These are phyloP conservation scores for Caulochytrium protostelioides DNA, from an alignment of 371 early-diverging fungal species.

Conservation along the genomic window DNA sequence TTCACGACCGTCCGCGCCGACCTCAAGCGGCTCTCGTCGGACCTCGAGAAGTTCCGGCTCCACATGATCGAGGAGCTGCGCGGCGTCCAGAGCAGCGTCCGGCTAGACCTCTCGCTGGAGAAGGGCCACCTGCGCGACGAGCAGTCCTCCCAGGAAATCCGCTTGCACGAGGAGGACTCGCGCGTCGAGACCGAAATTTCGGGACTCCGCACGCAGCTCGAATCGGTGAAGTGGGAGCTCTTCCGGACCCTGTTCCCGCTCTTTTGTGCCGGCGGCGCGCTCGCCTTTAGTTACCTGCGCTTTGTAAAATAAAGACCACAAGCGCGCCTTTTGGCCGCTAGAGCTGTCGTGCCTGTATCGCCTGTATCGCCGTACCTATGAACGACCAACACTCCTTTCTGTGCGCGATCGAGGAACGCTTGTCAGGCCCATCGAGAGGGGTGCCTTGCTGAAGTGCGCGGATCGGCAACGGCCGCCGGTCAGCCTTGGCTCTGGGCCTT, in stretches of 20 bases:
- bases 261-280: conserved; percentile 18
- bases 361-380: too few relatives aligned
- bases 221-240: conserved; percentile 53
- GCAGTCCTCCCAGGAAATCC: conserved; percentile 47
- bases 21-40: conserved; percentile 48
- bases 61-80: conserved; percentile 56
- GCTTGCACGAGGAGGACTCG: conserved; percentile 65
- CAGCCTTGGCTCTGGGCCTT: too few relatives aligned
- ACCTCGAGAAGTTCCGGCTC: conserved; percentile 44
- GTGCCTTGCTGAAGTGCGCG: too few relatives aligned
- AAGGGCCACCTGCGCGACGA: conserved; percentile 74
- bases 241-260: conserved; percentile 22
- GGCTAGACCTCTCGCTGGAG: conserved; percentile 69
- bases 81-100: conserved; percentile 61
- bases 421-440: too few relatives aligned
- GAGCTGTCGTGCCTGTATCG: too few relatives aligned
- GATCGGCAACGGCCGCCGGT: too few relatives aligned
- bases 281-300: conserved; percentile 15
- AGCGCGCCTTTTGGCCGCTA: too few relatives aligned
- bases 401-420: too few relatives aligned
- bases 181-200: conserved; percentile 74
- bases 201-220: conserved; percentile 64
- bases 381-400: too few relatives aligned
- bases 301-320: conserved; percentile 6
- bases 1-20: conserved; percentile 54